Evolutionary conservation across 1,139 yeast genomes (phyloP), one percentile per base, ranked within the genome.

Genomic region (Hyphopichia burtonii): DNA sequence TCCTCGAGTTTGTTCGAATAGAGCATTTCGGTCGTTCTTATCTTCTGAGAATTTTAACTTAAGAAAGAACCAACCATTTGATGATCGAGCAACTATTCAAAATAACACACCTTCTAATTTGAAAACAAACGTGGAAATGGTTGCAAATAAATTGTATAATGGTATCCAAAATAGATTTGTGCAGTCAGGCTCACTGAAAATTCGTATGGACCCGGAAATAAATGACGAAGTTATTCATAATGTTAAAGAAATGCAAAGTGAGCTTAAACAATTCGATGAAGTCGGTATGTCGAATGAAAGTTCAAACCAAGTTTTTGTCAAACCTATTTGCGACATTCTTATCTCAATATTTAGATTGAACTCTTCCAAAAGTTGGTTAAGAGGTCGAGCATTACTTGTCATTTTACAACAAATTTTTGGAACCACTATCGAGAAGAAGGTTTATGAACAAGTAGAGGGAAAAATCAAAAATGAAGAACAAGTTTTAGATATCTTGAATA

Each of bases 371-470:
- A 76, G 79, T 39, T 89, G 96, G 96, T 64, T 90, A 1, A 68
- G 96, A 42, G 97, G 96, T 0, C 71, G 91, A 39, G 96, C 97
- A 0, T 71, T 89, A 4, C 75, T 90, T 33, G 82, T 89, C 3
- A 80, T 91, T 3, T 68, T 90, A 35, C 97, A 90, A 59, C 96
- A 89, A 59, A 61, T 91, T 1, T 74, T 91, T 41, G 97, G 97
- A 0, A 88, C 95, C 2, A 86, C 97, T 0, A 83, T 90, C 43
- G 97, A 91, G 56, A 82, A 80, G 55, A 83, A 83, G 47, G 75
- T 84, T 8, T 50, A 73, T 73, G 59, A 72, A 53, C 53, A 68
- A 56, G 45, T 59, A 59, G 44, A 74, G 7, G 42, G 42, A n/a
- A 60, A 56, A 38, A 31, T 68, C 3, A 52, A 74, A 34, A 68